Base-by-base conservation (phyloP, 2,329 filamentous ascomycete species). In the Dendryphion nanum region DNA sequence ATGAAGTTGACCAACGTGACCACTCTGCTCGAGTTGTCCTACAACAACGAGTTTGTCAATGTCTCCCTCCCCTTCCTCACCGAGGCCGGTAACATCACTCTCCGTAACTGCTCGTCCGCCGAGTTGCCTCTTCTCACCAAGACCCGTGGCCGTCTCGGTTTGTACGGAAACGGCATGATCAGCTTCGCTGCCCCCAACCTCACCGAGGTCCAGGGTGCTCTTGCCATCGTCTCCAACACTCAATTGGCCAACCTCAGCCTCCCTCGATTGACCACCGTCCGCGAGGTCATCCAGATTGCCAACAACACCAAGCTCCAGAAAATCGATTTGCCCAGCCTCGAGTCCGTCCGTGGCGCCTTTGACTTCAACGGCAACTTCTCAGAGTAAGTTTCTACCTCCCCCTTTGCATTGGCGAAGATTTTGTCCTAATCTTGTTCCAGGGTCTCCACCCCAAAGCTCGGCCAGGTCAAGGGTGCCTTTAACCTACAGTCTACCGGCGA, bases 331-430 rank as follows among this genome's bases (percentile, higher is more conserved):
- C 76, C 78, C 45, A 63, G 74, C 48, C 78, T 98, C 18, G 62
- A 78, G 61, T 78, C 73, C 38, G 80, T 96, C 42, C 78, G 53
- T 48, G 91, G 90, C 71, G 89, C 88, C 57, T 76, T 97, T 61
- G 84, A 89, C 66, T 81, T 95, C 66, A 82, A 83, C 56, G 93
- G 93, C 59, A 85, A 82, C 73, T 94, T 96, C 69, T 77, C 81
- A 47, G 75, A 79, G 89, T 94, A 77, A 75, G 87, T 79, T 14
- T 10, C 2, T 10, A 2, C 15, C 6, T n/a, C n/a, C n/a, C n/a
- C 33, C n/a, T 2, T 10, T 10, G 5, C 6, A 7, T 15, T 35
- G 26, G 4, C 5, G 10, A 26, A 10, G 23, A 26, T 26, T 10
- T n/a, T 6, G n/a, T n/a, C n/a, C n/a, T n/a, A n/a, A n/a, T n/a